These are phyloP conservation scores for Thermothielavioides terrestris DNA, from an alignment of 495 filamentous ascomycete genomes.

Conservation along the genomic window DNA sequence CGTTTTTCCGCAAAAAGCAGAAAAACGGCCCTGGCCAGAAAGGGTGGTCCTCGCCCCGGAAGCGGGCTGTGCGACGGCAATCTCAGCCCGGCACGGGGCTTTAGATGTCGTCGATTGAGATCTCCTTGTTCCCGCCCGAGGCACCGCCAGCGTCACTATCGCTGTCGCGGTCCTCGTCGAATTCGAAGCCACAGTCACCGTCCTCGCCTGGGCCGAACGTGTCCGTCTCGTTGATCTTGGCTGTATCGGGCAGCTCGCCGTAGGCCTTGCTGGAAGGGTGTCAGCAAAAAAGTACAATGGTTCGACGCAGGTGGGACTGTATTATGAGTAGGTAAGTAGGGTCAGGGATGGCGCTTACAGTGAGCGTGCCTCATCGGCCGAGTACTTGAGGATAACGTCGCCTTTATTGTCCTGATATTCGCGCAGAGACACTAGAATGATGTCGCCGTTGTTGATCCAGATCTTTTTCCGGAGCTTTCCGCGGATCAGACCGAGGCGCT, in stretches of 20 bases:
- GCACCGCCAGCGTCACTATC: constrained; percentile 53
- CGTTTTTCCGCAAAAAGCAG: neutral
- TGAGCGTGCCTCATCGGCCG: constrained; percentile 88
- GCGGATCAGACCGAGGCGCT: constrained; percentile 74
- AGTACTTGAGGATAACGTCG: constrained; percentile 98
- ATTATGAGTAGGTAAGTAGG: neutral
- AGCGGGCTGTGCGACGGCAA: neutral
- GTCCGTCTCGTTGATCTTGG: constrained; percentile 62
- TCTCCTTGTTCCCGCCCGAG: constrained; percentile 50
- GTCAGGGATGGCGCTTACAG: constrained; percentile 34
- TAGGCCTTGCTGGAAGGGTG: constrained; percentile 60
- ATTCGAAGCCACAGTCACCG: constrained; percentile 76
- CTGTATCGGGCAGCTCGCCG: constrained; percentile 91
- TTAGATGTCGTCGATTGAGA: constrained; percentile 70
- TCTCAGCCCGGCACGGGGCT: neutral
- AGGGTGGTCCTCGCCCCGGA: constrained; percentile 10
- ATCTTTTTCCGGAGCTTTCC: constrained; percentile 97
- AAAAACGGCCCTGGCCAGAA: constrained; percentile 2
- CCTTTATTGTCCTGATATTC: constrained; percentile 99
- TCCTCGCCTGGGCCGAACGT: constrained; percentile 37
- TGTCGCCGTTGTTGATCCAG: constrained; percentile 99
- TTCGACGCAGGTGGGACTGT: neutral
- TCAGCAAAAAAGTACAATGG: constrained; percentile 1
- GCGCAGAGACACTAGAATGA: constrained; percentile 91
- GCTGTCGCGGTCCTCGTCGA: constrained; percentile 81